Base-by-base conservation (phyloP, 1,284 basidiomycete species). In the Phaffia rhodozyma region DNA sequence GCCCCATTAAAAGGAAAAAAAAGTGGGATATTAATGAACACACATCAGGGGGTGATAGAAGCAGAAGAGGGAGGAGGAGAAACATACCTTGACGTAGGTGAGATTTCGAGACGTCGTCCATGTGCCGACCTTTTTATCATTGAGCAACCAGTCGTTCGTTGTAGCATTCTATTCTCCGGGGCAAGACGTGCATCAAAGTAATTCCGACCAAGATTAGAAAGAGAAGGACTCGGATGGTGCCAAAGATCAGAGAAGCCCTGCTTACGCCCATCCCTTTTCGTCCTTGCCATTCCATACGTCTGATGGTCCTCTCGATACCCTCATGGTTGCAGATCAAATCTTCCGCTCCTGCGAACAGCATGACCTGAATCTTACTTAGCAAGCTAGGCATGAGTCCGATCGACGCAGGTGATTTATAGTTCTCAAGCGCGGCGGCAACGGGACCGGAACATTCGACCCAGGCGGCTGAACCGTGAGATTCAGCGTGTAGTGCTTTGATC, bases 261-360 rank as follows among this genome's bases (percentile, higher is more conserved):
- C 87, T 75, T 68, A 93, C 91, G 60, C 86, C 86, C 60, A 93
- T 81, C 0, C 94, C 94, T n/a, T 77, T 85, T 56, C 75, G 82
- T 1, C 91, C 92, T 65, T 83, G 84, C 94, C 94, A 99, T 3
- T 79, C 79, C 79, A 99, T 79, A 29, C 80, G 78, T 65, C 87
- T 84, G 48, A 97, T 88, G 80, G 90, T 84, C 65, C 81, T 82
- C 76, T 96, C 90, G 59, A 92, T 81, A 2, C 94, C 94, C 63
- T 94, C 81, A 72, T 96, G 86, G 74, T 97, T 97, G 78, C 92
- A 98, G 68, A 97, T 94, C 60, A 94, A 79, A 74, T 99, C 94
- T 75, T 97, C 87, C 72, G 94, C 92, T 20, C 94, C 94, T 0
- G 86, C 91, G 71, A 97, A 98, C 58, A 99, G 80, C 71, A 98